A percentile compares a stretch with the other conserved stretches of the same genome.
Evolutionary conservation across 129 eudicot species (phyloP).

Genomic region (Erigeron canadensis): DNA sequence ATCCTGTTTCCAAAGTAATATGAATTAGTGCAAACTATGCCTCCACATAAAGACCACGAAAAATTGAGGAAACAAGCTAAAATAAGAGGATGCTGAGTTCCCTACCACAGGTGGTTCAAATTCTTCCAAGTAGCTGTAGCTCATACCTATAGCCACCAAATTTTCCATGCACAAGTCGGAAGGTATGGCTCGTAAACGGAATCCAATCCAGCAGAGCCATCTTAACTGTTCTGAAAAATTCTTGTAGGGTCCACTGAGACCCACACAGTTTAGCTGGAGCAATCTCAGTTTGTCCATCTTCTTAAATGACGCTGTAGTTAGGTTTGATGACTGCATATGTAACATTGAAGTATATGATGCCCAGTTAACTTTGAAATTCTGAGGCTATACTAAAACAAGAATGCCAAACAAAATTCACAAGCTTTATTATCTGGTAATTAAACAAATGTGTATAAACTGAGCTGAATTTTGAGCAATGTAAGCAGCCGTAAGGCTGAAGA

Average conservation of each 20-base stretch:
- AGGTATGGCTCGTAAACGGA: not conserved
- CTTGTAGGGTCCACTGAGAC: not conserved
- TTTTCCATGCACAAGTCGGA: slow-evolving; percentile 10
- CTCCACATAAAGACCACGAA: not conserved
- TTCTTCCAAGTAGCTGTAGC: slow-evolving; percentile 22
- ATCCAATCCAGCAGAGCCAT: slow-evolving; percentile 22
- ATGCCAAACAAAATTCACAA: no score
- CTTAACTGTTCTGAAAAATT: slow-evolving; percentile 21
- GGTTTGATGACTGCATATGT: not conserved
- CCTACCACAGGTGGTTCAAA: slow-evolving; percentile 17
- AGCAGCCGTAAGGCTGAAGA: no score
- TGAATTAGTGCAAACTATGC: no score
- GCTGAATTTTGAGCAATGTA: no score
- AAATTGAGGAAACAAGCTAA: not conserved
- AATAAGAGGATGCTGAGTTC: not conserved
- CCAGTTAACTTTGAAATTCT: no score
- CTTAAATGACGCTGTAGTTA: slow-evolving; percentile 6
- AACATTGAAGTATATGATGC: not conserved
- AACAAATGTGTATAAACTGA: no score
- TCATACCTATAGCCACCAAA: no score
- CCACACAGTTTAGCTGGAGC: slow-evolving; percentile 17
- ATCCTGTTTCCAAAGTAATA: not conserved
- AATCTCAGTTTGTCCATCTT: slow-evolving; percentile 21
- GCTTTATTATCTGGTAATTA: no score
- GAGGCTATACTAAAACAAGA: no score